Conservation (phyloP, 495 filamentous ascomycete species). For the Penicillium coprophilum region DNA sequence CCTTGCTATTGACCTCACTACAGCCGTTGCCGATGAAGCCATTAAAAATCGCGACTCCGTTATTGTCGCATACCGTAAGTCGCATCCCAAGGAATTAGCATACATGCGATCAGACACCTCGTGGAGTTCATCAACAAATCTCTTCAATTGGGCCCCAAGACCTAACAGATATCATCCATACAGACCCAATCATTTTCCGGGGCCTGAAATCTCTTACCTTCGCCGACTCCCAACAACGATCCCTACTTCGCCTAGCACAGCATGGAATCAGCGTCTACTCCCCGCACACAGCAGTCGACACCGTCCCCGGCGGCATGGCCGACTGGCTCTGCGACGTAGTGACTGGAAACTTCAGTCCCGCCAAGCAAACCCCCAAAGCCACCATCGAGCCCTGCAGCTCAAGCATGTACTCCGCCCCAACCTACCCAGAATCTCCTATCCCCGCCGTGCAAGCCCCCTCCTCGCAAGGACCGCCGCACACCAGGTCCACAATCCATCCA, state of each 20-base stretch:
- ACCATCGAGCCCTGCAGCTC: constrained; percentile 24
- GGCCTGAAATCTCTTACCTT: constrained; percentile 85
- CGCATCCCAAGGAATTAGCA: not conserved
- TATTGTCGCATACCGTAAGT: constrained; percentile 84
- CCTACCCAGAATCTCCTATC: constrained; percentile 38
- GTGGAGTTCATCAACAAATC: constrained; percentile 4
- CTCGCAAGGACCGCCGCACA: constrained; percentile 49
- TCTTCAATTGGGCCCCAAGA: not conserved
- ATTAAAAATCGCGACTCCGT: constrained; percentile 71
- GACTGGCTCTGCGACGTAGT: constrained; percentile 95
- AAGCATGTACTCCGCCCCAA: constrained; percentile 41
- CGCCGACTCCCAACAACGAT: constrained; percentile 79
- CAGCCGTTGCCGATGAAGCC: constrained; percentile 87
- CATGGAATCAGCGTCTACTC: constrained; percentile 94
- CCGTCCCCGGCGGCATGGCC: constrained; percentile 79
- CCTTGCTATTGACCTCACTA: constrained; percentile 88
- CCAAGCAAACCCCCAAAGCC: constrained; percentile 7
- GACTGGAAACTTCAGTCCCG: constrained; percentile 48
- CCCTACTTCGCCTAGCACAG: constrained; percentile 76
- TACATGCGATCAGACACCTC: not conserved
- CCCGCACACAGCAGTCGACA: constrained; percentile 92
- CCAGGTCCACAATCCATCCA: constrained; percentile 53
- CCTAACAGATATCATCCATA: constrained; percentile 2
- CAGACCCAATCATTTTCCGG: constrained; percentile 95
- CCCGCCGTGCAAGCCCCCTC: constrained; percentile 19